Conservation (phyloP, 2,329 filamentous ascomycete genomes). For the Aureobasidium sp. region DNA sequence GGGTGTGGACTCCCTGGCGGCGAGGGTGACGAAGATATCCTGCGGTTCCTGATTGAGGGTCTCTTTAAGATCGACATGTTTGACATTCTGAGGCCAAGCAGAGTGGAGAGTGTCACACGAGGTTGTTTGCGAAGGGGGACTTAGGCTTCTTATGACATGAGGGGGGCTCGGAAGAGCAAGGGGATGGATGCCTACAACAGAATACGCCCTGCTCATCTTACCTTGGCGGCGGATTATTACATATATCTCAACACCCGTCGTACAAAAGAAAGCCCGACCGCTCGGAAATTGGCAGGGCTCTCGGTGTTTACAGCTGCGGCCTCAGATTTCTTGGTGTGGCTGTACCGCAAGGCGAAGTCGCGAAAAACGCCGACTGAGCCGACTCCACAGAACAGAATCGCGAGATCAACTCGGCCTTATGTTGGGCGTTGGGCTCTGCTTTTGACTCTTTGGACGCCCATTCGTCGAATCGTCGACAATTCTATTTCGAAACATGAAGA, state of each 20-base stretch:
- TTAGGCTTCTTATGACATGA: background rate
- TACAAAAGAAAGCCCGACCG: background rate
- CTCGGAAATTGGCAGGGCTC: conserved; percentile 5
- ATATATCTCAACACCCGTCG: background rate
- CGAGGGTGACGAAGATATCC: conserved; percentile 1
- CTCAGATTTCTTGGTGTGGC: background rate
- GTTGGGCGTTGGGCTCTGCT: background rate
- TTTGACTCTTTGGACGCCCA: background rate
- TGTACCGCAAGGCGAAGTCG: background rate
- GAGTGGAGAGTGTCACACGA: background rate
- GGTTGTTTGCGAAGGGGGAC: background rate
- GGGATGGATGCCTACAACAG: conserved; percentile 4
- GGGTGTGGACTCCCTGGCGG: background rate
- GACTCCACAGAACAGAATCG: background rate
- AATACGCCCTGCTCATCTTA: conserved; percentile 1
- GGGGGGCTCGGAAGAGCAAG: background rate
- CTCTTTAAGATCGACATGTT: conserved; percentile 7
- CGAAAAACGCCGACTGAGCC: too few species aligned
- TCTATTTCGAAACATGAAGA: conserved; percentile 8
- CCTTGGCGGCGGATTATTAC: conserved; percentile 7
- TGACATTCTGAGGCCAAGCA: background rate
- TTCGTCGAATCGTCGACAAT: background rate
- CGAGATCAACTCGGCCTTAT: background rate
- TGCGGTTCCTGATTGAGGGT: background rate
- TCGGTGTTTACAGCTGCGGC: background rate